A percentile compares a stretch with the other conserved stretches of the same genome.
Conservation (phyloP, 805 yeast genomes). For the Candida xiaguanensis region DNA sequence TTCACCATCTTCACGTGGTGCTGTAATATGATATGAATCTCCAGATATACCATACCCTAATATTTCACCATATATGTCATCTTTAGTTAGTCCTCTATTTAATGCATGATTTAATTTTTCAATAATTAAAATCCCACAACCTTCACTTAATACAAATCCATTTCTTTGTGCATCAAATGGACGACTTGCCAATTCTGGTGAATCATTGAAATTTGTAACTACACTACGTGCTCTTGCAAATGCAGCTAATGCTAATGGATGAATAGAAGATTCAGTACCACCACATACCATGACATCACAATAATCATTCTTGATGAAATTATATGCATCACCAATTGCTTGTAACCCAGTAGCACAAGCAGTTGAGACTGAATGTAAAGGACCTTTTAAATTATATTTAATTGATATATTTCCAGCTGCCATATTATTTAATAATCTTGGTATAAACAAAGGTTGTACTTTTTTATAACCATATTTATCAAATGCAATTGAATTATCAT, state of each 20-base stretch:
- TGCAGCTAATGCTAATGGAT: constrained; percentile 85
- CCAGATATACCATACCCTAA: constrained; percentile 88
- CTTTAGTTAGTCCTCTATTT: constrained; percentile 48
- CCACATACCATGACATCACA: constrained; percentile 91
- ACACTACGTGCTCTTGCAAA: constrained; percentile 87
- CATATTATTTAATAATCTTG: constrained; percentile 83
- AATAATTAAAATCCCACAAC: constrained; percentile 75
- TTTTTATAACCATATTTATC: constrained; percentile 50
- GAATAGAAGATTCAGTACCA: constrained; percentile 85
- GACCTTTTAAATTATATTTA: constrained; percentile 72
- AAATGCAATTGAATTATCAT: constrained; percentile 57
- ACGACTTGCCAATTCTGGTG: constrained; percentile 66
- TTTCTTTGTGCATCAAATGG: constrained; percentile 79
- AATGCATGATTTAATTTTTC: constrained; percentile 78
- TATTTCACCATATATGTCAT: constrained; percentile 71
- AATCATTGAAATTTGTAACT: constrained; percentile 57
- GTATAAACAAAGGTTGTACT: constrained; percentile 83
- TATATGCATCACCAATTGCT: constrained; percentile 87
- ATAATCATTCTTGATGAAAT: constrained; percentile 74
- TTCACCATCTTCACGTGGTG: constrained; percentile 76
- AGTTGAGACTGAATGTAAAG: constrained; percentile 82
- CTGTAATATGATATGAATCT: constrained; percentile 90
- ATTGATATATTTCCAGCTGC: constrained; percentile 91
- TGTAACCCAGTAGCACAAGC: constrained; percentile 98
- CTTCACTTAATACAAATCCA: constrained; percentile 95